phyloP scores from a whole-genome alignment of 768 basidiomycete species.

The Serendipita vermifera region DNA sequence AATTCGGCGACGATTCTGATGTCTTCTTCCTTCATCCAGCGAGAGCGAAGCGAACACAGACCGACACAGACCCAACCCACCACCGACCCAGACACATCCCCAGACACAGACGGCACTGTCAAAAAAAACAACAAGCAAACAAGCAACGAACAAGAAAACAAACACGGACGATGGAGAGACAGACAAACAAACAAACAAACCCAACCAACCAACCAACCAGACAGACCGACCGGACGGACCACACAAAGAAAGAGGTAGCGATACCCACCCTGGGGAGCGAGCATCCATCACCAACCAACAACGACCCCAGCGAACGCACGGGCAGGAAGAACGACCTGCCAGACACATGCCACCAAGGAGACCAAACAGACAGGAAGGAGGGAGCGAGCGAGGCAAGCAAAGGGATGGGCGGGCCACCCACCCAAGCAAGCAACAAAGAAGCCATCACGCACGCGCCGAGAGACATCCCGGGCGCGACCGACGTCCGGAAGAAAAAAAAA shows the following conservation, averaged over 20 bases:
- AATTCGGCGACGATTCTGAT: constrained; percentile 78
- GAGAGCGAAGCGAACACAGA: constrained; percentile 85
- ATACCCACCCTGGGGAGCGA: constrained; percentile 93
- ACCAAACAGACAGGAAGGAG: constrained; percentile 85
- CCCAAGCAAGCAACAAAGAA: constrained; percentile 99
- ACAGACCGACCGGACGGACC: constrained; percentile 83
- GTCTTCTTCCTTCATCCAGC: constrained; percentile 81
- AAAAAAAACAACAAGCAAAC: constrained; percentile 20
- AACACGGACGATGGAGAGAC: constrained; percentile 77
- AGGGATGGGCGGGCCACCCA: constrained; percentile 98
- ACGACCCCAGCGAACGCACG: constrained; percentile 61
- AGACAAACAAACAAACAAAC: constrained; percentile 94
- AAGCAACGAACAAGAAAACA: neutral
- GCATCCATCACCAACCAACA: constrained; percentile 73
- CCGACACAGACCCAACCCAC: constrained; percentile 97
- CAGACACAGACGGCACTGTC: constrained; percentile 97
- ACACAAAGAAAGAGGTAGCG: constrained; percentile 99
- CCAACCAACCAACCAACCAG: constrained; percentile 98
- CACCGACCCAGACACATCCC: constrained; percentile 87
- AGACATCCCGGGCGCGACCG: constrained; percentile 68
- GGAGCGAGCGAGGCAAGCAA: constrained; percentile 87
- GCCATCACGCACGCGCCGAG: constrained; percentile 94
- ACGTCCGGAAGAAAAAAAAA: constrained; percentile 97
- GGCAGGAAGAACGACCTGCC: constrained; percentile 88
- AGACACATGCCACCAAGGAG: constrained; percentile 80